phyloP scores from a whole-genome alignment of 305 asterid genomes.

The Solanum hybrid region DNA sequence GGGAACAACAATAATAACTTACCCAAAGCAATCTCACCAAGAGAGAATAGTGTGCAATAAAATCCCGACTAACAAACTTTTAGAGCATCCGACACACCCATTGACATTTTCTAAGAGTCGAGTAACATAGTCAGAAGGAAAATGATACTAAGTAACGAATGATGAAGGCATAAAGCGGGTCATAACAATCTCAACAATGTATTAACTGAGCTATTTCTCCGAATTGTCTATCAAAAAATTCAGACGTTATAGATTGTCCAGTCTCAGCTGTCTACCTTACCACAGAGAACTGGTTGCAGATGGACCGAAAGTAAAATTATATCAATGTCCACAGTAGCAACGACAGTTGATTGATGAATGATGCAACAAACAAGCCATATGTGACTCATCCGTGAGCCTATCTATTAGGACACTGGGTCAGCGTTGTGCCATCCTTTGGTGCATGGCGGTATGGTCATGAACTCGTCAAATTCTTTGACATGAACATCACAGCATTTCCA shows the following conservation, averaged over 20 bases:
- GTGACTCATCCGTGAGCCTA: neutral
- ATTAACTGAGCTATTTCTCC: neutral
- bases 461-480: slow-evolving; percentile 82
- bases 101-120: neutral
- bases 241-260: neutral
- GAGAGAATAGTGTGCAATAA: neutral
- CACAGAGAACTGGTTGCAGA: neutral
- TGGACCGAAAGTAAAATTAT: neutral
- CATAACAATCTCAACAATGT: neutral
- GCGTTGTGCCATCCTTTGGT: slow-evolving; percentile 90
- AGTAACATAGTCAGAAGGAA: neutral
- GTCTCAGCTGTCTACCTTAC: neutral
- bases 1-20: neutral
- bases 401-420: slow-evolving; percentile 39
- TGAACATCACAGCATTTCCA: slow-evolving; percentile 93
- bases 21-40: neutral
- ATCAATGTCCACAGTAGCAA: neutral
- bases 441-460: slow-evolving; percentile 74
- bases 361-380: neutral
- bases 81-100: neutral
- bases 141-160: neutral
- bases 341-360: neutral
- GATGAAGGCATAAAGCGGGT: neutral
- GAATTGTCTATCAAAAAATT: neutral
- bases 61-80: neutral